Evolutionary conservation across 2,329 filamentous ascomycete species (phyloP).

Genomic region (Sporothrix variecibatus): DNA sequence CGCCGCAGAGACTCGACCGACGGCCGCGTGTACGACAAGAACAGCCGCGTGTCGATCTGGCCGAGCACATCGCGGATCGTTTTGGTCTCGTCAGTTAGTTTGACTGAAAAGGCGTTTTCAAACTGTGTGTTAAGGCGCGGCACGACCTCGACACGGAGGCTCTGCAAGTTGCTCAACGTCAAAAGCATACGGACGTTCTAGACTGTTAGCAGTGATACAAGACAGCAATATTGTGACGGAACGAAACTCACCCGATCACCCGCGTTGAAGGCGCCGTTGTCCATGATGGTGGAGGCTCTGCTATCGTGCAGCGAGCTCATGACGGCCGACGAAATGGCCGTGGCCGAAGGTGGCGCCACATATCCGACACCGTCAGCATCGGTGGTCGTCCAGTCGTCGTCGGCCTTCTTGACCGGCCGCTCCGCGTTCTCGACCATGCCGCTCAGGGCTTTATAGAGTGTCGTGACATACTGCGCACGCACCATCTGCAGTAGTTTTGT

Average conservation of each 20-base stretch:
- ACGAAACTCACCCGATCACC: slow-evolving; percentile 58
- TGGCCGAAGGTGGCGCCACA: slow-evolving; percentile 25
- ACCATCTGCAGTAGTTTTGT: slow-evolving; percentile 89
- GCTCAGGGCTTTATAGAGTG: slow-evolving; percentile 88
- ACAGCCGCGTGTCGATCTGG: slow-evolving; percentile 88
- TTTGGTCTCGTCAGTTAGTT: slow-evolving; percentile 89
- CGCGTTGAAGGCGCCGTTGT: slow-evolving; percentile 54
- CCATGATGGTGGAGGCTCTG: slow-evolving; percentile 40
- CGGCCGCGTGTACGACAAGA: slow-evolving; percentile 86
- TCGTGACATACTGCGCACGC: slow-evolving; percentile 86
- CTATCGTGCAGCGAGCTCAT: slow-evolving; percentile 29
- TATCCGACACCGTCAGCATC: slow-evolving; percentile 41
- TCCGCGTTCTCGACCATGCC: slow-evolving; percentile 98
- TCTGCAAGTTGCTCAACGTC: slow-evolving; percentile 88
- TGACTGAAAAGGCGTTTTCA: slow-evolving; percentile 90
- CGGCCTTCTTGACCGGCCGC: slow-evolving; percentile 64
- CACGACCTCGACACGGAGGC: slow-evolving; percentile 77
- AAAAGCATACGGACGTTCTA: slow-evolving; percentile 91
- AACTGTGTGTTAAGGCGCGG: slow-evolving; percentile 90
- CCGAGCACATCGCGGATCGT: slow-evolving; percentile 86
- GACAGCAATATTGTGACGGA: too few species aligned
- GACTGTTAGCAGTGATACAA: background rate
- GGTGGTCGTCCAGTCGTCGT: slow-evolving; percentile 61
- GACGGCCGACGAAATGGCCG: slow-evolving; percentile 22
- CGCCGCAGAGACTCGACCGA: slow-evolving; percentile 66